Evolutionary conservation across 768 basidiomycete species (phyloP).

Genomic region (Lactarius sanguifluus): DNA sequence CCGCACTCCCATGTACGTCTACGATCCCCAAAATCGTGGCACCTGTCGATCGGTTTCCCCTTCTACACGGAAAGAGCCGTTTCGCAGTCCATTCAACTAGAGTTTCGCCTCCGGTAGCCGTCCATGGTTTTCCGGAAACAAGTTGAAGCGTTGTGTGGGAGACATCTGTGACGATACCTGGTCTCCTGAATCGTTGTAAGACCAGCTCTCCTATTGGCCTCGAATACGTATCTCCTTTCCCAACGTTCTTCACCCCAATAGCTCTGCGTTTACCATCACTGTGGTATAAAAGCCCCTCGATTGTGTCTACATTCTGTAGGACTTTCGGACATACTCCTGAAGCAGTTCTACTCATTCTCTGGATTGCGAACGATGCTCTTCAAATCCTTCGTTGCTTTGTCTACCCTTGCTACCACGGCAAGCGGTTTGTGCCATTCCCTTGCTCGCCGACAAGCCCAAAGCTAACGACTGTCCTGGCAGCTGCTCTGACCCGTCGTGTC

Average conservation of each 20-base stretch:
- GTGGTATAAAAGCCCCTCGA: not conserved
- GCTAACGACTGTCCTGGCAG: not conserved
- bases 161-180: not conserved
- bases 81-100: not conserved
- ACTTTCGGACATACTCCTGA: not conserved
- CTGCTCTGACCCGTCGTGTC: not conserved
- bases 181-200: not conserved
- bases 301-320: not conserved
- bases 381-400: conserved; percentile 30
- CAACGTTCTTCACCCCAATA: not conserved
- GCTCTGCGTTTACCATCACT: not conserved
- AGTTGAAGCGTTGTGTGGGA: not conserved
- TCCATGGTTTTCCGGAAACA: not conserved
- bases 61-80: not conserved
- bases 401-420: conserved; percentile 24
- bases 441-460: not conserved
- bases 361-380: conserved; percentile 29
- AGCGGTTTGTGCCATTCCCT: conserved; percentile 9
- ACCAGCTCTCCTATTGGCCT: not conserved
- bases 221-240: not conserved
- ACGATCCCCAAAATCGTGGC: not conserved
- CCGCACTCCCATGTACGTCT: not conserved
- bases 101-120: not conserved
- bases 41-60: not conserved
- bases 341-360: not conserved